Evolutionary conservation across 306 rosid genomes (phyloP).

Genomic region (Acacia confusa): DNA sequence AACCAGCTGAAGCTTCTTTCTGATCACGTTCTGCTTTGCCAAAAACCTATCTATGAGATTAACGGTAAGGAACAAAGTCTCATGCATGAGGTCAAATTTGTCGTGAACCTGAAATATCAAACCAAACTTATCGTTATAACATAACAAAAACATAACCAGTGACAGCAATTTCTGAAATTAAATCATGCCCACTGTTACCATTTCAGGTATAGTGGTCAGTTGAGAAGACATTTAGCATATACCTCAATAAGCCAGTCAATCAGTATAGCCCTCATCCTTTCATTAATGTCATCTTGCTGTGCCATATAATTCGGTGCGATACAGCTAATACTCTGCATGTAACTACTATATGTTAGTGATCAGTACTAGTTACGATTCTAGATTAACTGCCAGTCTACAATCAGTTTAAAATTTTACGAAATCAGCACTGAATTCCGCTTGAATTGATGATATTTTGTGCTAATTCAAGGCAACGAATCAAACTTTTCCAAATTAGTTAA

Average conservation of each 20-base stretch:
- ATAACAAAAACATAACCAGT: not conserved
- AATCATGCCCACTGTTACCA: conserved; percentile 27
- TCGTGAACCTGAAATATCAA: conserved; percentile 80
- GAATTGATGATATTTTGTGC: not conserved
- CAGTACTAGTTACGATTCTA: conserved; percentile 14
- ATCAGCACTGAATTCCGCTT: not conserved
- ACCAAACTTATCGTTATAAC: not conserved
- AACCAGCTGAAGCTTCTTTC: conserved; percentile 96
- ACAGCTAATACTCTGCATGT: conserved; percentile 63
- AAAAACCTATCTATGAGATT: conserved; percentile 86
- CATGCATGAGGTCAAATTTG: conserved; percentile 86
- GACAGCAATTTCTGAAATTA: not conserved
- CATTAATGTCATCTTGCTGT: conserved; percentile 81
- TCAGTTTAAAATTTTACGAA: conserved; percentile 4
- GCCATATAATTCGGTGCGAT: conserved; percentile 69
- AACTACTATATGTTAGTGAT: conserved; percentile 23
- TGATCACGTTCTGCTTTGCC: conserved; percentile 55
- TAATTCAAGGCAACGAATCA: not conserved
- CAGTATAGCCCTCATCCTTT: conserved; percentile 93
- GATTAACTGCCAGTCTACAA: not conserved
- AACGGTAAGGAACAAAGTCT: conserved; percentile 84
- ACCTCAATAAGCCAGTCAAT: conserved; percentile 99
- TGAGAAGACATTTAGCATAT: conserved; percentile 12
- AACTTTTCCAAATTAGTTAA: not conserved
- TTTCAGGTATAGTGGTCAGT: conserved; percentile 22